Conservation (phyloP, 1,139 yeast species). For the Candida labiduridarum region DNA sequence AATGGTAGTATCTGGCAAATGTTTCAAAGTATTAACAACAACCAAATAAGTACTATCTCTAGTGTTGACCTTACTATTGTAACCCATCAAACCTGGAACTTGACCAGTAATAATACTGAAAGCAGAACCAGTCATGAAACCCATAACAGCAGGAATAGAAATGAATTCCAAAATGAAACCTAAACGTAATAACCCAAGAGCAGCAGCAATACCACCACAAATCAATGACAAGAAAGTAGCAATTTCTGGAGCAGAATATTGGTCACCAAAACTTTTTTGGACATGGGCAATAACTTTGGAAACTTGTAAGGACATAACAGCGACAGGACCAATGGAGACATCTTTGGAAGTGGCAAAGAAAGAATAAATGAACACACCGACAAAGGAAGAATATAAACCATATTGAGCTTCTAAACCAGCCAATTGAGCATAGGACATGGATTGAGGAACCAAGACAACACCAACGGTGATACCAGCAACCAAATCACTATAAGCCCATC, state of each 20-base stretch:
- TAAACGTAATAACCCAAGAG: constrained; percentile 76
- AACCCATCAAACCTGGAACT: constrained; percentile 87
- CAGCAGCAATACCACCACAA: constrained; percentile 85
- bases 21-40: constrained; percentile 70
- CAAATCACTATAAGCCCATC: constrained; percentile 81
- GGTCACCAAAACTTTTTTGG: constrained; percentile 36
- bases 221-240: constrained; percentile 80
- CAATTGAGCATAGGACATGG: constrained; percentile 91
- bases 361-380: constrained; percentile 87
- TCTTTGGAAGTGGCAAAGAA: constrained; percentile 94
- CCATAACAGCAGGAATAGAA: constrained; percentile 90
- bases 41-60: constrained; percentile 71
- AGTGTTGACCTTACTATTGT: constrained; percentile 63
- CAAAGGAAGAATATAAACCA: constrained; percentile 89
- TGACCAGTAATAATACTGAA: constrained; percentile 81
- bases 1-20: constrained; percentile 63
- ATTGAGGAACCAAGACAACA: constrained; percentile 89
- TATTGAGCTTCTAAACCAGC: constrained; percentile 83
- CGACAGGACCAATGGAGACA: constrained; percentile 96
- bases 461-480: constrained; percentile 95
- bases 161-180: constrained; percentile 90
- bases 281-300: constrained; percentile 76
- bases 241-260: constrained; percentile 61
- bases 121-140: constrained; percentile 95
- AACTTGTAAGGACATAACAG: constrained; percentile 90